Evolutionary conservation across 2,329 filamentous ascomycete genomes (phyloP), one percentile per base, ranked within the genome.

Genomic region (Phyllosticta paracitricarpa): DNA sequence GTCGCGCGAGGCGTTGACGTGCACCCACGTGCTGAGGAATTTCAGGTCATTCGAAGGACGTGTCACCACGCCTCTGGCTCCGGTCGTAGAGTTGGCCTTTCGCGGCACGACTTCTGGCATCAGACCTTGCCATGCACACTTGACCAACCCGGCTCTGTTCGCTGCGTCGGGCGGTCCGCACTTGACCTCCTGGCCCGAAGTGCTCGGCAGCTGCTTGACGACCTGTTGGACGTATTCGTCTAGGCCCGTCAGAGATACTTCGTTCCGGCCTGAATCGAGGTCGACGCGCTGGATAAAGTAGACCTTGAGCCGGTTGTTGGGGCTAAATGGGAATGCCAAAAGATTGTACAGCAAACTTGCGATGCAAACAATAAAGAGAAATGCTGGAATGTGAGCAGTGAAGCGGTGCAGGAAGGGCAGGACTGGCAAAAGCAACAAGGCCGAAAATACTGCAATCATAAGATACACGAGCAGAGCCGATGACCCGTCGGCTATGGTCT

Each of bases 351-450:
- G 82, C 28, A 95, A 76, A 1, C 91, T 95, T 30, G 81, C 89
- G 25, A 84, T 69, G 64, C 91, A 89, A 8, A 96, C 77, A 12
- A 87, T 70, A 28, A 95, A 79, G 17, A 97, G 74, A 67, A 96
- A 86, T 0, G 87, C 77, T 0, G 94, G 92, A 3, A 97, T 73
- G 63, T 96, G 91, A 70, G 89, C 88, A 1, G 87, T 90, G 65
- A 94, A 84, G 53, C 93, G 87, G 72, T 97, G 92, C 51, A 96
- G 81, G 70, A 96, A 96, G 0, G 94, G 94, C 0, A 86, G 82
- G 2, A 91, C 73, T 0, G 94, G 94, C 0, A 90, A 77, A 19
- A 97, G 75, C 0, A 96, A 70, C 1, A 96, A 70, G 0, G 90
- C 82, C 12, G 86, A 85, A 64, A 93, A 81, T 6, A 81, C 70